Evolutionary conservation across 2,329 filamentous ascomycete genomes (phyloP), one percentile per base, ranked within the genome.

Genomic region (Magnaporthiopsis incrustans): DNA sequence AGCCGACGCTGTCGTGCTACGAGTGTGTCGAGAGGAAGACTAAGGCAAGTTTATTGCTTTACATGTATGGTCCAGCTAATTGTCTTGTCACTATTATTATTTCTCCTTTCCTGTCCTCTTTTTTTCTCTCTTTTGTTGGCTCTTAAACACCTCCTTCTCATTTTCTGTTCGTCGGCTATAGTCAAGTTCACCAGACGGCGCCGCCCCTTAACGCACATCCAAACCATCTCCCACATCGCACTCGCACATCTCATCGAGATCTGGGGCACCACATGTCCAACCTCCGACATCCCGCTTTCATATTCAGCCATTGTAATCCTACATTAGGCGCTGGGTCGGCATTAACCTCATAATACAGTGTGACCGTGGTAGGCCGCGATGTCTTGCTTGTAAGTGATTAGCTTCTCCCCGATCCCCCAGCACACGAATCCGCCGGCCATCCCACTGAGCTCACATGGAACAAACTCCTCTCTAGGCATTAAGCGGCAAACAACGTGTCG

Each of bases 1-100:
- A 94, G 74, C 90, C 90, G 4, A 93, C 90, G 1, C 73, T 93
- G 67, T 91, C 88, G 61, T 93, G 90, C 71, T 84, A 87, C 67
- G 89, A 92, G 73, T 94, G 90, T 71, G 90, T 93, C 27, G 89
- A 92, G 76, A 81, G 90, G 69, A 93, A 93, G 77, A 93, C 90
- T 30, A 93, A 91, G 81, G 89, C 89, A 73, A 68, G 82, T 76
- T 64, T 30, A 50, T 53, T 64, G 44, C 64, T 63, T 53, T 60
- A 35, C 35, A 63, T 58, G 32, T 6, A 33, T 33, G 4, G 1
- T 33, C 10, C 32, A 8, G 32, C 32, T 62, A 69, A 63, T 65
- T 63, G 15, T 58, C 59, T 33, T 33, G 10, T 33, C 10, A 33
- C 10, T 64, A 35, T 35, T 35, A 35, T 35, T 44, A 22, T 18